Evolutionary conservation across 306 rosid species (phyloP).

Genomic region (Lathyrus oleraceus): DNA sequence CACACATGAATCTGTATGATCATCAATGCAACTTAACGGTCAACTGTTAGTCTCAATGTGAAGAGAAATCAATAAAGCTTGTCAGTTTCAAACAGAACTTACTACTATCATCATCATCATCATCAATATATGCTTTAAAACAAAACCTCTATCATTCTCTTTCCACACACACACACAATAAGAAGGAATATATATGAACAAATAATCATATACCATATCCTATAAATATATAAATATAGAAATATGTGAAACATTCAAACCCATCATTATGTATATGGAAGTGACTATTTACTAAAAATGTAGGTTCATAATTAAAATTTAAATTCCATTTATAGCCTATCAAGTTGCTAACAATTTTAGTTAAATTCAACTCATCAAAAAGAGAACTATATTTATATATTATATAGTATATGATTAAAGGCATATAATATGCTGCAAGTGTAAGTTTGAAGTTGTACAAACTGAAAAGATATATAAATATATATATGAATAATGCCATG

Average conservation of each 20-base stretch:
- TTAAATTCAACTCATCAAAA: constrained; percentile 24
- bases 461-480: background rate
- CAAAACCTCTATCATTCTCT: constrained; percentile 13
- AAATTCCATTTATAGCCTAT: background rate
- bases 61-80: constrained; percentile 32
- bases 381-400: background rate
- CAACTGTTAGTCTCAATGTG: constrained; percentile 31
- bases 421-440: constrained; percentile 30
- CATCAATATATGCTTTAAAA: constrained; percentile 5
- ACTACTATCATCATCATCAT: constrained; percentile 31
- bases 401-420: background rate
- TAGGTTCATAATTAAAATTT: background rate
- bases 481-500: constrained; percentile 1
- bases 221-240: background rate
- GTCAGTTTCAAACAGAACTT: constrained; percentile 42
- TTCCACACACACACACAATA: background rate
- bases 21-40: constrained; percentile 39
- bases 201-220: constrained; percentile 6
- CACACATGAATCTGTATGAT: constrained; percentile 27
- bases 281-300: constrained; percentile 30
- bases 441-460: constrained; percentile 12
- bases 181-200: background rate
- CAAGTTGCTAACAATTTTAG: constrained; percentile 4
- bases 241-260: background rate
- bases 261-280: constrained; percentile 22